Conservation (phyloP, 306 rosid species). For the Quillaja saponaria region DNA sequence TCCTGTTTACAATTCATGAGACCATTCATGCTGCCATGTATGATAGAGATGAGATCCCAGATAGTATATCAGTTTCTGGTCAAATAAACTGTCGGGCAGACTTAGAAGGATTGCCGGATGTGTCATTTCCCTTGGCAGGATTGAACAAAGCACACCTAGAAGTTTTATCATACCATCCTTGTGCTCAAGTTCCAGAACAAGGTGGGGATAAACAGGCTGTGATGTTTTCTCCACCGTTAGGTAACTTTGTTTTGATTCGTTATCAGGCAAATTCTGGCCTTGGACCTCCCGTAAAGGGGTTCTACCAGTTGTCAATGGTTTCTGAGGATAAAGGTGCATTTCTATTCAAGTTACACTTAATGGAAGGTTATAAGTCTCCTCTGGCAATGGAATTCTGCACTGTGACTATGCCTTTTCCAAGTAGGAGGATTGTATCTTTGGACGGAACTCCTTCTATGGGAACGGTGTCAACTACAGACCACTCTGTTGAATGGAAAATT, state of each 20-base stretch:
- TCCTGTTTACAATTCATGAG: constrained; percentile 76
- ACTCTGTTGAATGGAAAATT: constrained; percentile 93
- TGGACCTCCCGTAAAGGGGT: constrained; percentile 88
- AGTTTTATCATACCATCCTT: constrained; percentile 82
- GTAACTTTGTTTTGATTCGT: constrained; percentile 84
- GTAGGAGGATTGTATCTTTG: constrained; percentile 78
- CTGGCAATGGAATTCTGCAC: constrained; percentile 87
- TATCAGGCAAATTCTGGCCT: constrained; percentile 71
- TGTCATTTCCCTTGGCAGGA: constrained; percentile 81
- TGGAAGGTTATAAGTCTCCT: constrained; percentile 95
- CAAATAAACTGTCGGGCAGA: constrained; percentile 93
- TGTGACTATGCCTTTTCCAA: constrained; percentile 86
- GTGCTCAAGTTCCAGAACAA: constrained; percentile 85
- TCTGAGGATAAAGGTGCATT: constrained; percentile 98
- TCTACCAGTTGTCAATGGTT: constrained; percentile 94
- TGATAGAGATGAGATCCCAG: constrained; percentile 93
- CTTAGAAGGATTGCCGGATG: constrained; percentile 93
- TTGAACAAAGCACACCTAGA: constrained; percentile 51
- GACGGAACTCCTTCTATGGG: constrained; percentile 96
- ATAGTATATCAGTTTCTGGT: constrained; percentile 79
- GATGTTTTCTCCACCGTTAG: constrained; percentile 92
- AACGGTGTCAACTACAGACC: constrained; percentile 83
- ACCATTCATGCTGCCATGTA: constrained; percentile 80
- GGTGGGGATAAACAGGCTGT: constrained; percentile 81
- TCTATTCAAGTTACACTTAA: constrained; percentile 74